Base-by-base conservation (phyloP, 768 basidiomycete genomes). In the Lactifluus piperatus region DNA sequence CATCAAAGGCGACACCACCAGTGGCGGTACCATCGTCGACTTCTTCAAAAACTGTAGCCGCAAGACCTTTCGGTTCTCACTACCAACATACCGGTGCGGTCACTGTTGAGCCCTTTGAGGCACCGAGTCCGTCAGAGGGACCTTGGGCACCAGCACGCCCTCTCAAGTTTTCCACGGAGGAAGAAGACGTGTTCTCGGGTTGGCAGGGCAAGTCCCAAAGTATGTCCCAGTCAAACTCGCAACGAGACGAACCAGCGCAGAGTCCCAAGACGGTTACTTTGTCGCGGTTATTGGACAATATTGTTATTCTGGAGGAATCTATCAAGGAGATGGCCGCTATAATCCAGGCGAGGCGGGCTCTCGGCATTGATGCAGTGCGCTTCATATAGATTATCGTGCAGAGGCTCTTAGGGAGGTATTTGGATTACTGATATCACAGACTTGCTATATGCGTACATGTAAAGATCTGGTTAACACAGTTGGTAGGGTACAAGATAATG, bases 291-390 rank as follows among this genome's bases (percentile, higher is more conserved):
- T 74, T 97, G 70, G 95, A 97, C 69, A 97, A 97, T 68, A 87
- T 94, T 30, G 93, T 98, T 30, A 85, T 97, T 41, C 69, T 98
- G 62, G 95, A 97, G 72, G 95, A 97, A 71, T 88, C 86, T 61
- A 87, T 97, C 68, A 97, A 97, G 73, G 95, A 98, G 71, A 74
- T 94, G 34, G 83, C 84, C 14, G 89, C 91, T 14, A 86, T 93
- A 63, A 81, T 94, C 52, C 86, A 91, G 71, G 91, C 89, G 16
- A 76, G 92, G 58, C 76, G 89, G 61, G 86, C 84, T 71, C 72
- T 94, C 54, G 93, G 93, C 9, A 88, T 94, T 62, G 92, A 94
- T 72, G 77, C 83, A 24, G 72, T 92, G 62, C 81, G 86, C 65
- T 91, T 89, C 68, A 68, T 92, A 65, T 91, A 69, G 54, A 20